phyloP scores from a whole-genome alignment of 257 asterid genomes.

The Linderniella brevidens region DNA sequence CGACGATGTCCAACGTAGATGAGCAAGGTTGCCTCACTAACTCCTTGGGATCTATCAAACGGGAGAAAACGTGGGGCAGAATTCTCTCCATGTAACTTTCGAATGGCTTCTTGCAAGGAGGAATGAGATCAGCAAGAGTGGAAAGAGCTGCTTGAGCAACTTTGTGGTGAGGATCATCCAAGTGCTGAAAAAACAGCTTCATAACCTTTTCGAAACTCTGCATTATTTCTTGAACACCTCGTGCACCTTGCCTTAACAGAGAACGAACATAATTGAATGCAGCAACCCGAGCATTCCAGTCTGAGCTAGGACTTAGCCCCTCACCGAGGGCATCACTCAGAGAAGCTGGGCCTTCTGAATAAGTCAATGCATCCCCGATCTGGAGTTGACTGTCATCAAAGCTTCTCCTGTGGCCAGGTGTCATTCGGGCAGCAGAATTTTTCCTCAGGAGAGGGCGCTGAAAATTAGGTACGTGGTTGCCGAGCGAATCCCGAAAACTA shows the following conservation, averaged over 20 bases:
- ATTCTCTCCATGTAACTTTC: constrained; percentile 98
- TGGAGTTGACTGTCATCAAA: constrained; percentile 86
- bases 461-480: constrained; percentile 64
- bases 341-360: constrained; percentile 80
- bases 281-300: constrained; percentile 95
- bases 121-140: constrained; percentile 91
- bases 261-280: constrained; percentile 70
- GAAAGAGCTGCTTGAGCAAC: constrained; percentile 99
- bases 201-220: constrained; percentile 98
- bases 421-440: constrained; percentile 70
- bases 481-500: constrained; percentile 56
- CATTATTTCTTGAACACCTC: constrained; percentile 83
- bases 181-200: constrained; percentile 94
- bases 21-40: constrained; percentile 94
- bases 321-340: constrained; percentile 80
- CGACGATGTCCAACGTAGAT: constrained; percentile 71
- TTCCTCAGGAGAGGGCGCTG: constrained; percentile 90
- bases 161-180: constrained; percentile 99
- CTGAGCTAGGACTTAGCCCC: constrained; percentile 88
- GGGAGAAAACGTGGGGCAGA: constrained; percentile 92
- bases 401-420: constrained; percentile 85
- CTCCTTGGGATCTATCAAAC: constrained; percentile 95
- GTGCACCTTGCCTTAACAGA: constrained; percentile 79
- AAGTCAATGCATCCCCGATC: constrained; percentile 57
- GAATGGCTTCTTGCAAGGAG: constrained; percentile 88